phyloP scores from a whole-genome alignment of 148 eudicot species.

The Rhododendron williamsianum region DNA sequence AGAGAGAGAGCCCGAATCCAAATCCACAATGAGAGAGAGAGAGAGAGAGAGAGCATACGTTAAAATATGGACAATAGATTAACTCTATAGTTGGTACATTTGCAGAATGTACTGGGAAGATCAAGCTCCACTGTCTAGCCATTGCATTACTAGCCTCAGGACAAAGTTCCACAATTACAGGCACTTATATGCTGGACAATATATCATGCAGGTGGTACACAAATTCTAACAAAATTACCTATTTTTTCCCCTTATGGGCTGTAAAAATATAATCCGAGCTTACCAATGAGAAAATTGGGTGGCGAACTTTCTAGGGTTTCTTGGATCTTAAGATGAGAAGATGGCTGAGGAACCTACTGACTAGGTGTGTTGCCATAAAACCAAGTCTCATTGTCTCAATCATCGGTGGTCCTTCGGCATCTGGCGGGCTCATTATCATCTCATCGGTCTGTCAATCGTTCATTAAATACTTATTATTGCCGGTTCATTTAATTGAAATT shows the following conservation, averaged over 20 bases:
- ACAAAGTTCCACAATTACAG: constrained; percentile 88
- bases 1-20: background rate
- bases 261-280: background rate
- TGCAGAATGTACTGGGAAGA: constrained; percentile 72
- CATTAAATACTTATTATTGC: background rate
- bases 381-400: constrained; percentile 82
- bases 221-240: background rate
- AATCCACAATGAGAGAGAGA: background rate
- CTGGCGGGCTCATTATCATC: constrained; percentile 77
- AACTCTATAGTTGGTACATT: background rate
- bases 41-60: background rate
- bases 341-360: constrained; percentile 75
- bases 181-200: constrained; percentile 98
- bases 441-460: constrained; percentile 57
- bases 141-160: constrained; percentile 89
- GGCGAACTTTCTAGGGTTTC: constrained; percentile 50
- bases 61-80: background rate
- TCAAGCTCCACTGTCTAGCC: constrained; percentile 64
- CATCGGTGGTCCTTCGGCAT: constrained; percentile 70
- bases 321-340: constrained; percentile 77
- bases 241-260: background rate
- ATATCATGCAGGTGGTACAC: constrained; percentile 67
- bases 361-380: constrained; percentile 71
- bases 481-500: background rate
- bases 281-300: background rate